phyloP scores from a whole-genome alignment of 257 asterid genomes.

The Sherardia arvensis region DNA sequence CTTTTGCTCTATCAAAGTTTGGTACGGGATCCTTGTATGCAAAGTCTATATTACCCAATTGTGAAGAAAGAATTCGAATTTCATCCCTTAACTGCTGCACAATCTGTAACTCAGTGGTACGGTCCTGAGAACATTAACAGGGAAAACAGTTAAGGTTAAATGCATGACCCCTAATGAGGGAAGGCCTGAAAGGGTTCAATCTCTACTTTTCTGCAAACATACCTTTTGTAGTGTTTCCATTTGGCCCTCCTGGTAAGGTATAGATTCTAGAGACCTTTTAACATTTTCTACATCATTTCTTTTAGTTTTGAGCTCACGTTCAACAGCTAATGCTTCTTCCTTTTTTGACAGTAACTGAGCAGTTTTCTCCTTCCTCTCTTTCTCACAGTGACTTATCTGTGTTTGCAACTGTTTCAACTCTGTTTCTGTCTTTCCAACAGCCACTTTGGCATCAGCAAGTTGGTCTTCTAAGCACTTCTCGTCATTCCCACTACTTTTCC shows the following conservation, averaged over 20 bases:
- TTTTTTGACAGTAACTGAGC: conserved; percentile 46
- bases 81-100: conserved; percentile 77
- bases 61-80: conserved; percentile 60
- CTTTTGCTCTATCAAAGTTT: conserved; percentile 78
- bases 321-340: conserved; percentile 67
- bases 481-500: conserved; percentile 89
- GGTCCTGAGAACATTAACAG: conserved; percentile 46
- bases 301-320: conserved; percentile 53
- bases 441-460: conserved; percentile 82
- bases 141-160: conserved; percentile 14
- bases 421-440: conserved; percentile 83
- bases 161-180: conserved; percentile 5
- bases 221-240: conserved; percentile 90
- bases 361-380: conserved; percentile 70
- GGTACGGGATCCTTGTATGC: conserved; percentile 60
- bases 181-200: conserved; percentile 6
- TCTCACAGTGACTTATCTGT: conserved; percentile 69
- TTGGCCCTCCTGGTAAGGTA: conserved; percentile 58
- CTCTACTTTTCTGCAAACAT: conserved; percentile 9
- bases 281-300: conserved; percentile 61
- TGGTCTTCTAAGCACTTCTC: conserved; percentile 99
- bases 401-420: conserved; percentile 93
- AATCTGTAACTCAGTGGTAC: conserved; percentile 49
- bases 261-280: conserved; percentile 54
- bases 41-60: conserved; percentile 67